Evolutionary conservation across 208 protist genomes (phyloP).

Genomic region (Tritrichomonas musculus): DNA sequence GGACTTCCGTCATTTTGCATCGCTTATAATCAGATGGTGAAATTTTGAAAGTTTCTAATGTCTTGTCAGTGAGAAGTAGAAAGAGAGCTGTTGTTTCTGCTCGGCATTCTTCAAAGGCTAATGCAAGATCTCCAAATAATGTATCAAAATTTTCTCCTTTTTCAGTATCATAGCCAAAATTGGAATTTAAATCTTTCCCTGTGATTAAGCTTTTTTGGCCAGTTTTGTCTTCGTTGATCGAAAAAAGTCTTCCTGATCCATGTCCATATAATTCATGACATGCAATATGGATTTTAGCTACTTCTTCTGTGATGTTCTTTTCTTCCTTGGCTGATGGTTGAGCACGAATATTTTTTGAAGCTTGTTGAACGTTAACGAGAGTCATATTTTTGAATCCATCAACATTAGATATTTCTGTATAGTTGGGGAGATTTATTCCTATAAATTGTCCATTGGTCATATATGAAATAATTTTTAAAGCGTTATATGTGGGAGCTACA

Average conservation of each 20-base stretch:
- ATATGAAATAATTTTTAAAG: conserved; percentile 45
- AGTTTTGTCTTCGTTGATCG: conserved; percentile 35
- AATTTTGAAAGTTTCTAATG: conserved; percentile 39
- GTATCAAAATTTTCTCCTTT: conserved; percentile 31
- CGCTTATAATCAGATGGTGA: background rate
- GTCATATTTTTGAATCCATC: too few species aligned
- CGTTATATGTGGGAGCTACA: conserved; percentile 41
- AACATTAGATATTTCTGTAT: too few species aligned
- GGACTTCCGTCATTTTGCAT: background rate
- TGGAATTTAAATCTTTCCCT: background rate
- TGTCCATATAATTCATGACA: too few species aligned
- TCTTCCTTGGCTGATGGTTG: too few species aligned
- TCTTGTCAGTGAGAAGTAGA: background rate
- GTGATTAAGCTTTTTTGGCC: too few species aligned
- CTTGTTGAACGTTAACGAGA: too few species aligned
- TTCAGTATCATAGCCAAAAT: conserved; percentile 36
- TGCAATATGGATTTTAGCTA: too few species aligned
- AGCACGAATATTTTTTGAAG: too few species aligned
- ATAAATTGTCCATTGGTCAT: too few species aligned
- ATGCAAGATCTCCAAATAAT: conserved; percentile 31
- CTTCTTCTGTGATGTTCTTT: too few species aligned
- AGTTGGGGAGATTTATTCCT: too few species aligned
- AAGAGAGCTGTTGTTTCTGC: conserved; percentile 44
- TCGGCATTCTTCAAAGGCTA: conserved; percentile 44
- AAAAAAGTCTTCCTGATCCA: conserved; percentile 38